Conservation (phyloP, 2,329 filamentous ascomycete species). For the Talaromyces sp. region DNA sequence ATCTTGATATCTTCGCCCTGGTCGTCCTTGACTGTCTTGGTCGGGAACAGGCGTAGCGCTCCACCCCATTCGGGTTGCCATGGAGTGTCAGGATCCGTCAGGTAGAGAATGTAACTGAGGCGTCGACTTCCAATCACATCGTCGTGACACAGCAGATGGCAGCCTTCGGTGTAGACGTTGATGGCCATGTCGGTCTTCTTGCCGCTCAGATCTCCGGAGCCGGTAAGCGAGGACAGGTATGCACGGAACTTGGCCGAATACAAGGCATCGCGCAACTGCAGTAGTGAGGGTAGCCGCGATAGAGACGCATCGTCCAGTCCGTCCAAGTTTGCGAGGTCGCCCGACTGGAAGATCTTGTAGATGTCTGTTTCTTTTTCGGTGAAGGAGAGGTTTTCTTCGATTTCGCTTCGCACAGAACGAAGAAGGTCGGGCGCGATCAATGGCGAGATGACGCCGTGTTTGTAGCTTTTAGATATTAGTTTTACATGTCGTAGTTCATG, state of each 20-base stretch:
- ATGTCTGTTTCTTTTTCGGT: constrained; percentile 99
- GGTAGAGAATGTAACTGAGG: constrained; percentile 94
- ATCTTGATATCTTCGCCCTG: constrained; percentile 72
- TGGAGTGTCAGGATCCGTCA: constrained; percentile 83
- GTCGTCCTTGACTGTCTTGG: constrained; percentile 57
- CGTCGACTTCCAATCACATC: constrained; percentile 96
- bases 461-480: constrained; percentile 55
- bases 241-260: constrained; percentile 86
- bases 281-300: constrained; percentile 79
- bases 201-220: constrained; percentile 80
- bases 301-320: constrained; percentile 84
- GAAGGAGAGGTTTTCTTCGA: constrained; percentile 85
- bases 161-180: constrained; percentile 95
- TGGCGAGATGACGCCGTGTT: constrained; percentile 80
- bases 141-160: constrained; percentile 92
- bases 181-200: constrained; percentile 98
- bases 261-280: constrained; percentile 85
- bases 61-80: constrained; percentile 94
- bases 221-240: constrained; percentile 82
- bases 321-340: constrained; percentile 93
- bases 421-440: constrained; percentile 78
- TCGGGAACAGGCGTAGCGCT: constrained; percentile 80
- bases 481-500: not conserved
- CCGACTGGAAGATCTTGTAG: constrained; percentile 98
- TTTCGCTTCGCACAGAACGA: constrained; percentile 80